phyloP scores from a whole-genome alignment of 495 filamentous ascomycete genomes.

The Hypoxylon trugodes region DNA sequence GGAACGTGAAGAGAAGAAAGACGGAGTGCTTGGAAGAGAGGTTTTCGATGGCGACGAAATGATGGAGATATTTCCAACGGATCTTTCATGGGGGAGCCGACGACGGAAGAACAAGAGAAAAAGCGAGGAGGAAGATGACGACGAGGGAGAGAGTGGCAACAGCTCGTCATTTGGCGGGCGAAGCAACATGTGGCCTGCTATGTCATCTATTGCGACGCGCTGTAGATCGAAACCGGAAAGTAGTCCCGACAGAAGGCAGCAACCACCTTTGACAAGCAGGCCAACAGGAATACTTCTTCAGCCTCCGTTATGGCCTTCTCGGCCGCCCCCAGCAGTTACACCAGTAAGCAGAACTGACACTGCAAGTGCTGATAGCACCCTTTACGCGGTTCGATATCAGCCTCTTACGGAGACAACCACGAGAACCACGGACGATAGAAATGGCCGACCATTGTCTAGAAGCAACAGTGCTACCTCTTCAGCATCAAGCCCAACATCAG shows the following conservation, averaged over 20 bases:
- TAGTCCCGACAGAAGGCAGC: constrained; percentile 35
- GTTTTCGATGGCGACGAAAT: constrained; percentile 98
- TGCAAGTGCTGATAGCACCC: constrained; percentile 73
- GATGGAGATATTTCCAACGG: constrained; percentile 73
- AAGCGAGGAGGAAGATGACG: constrained; percentile 41
- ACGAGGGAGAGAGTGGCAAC: constrained; percentile 32
- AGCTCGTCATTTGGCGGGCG: constrained; percentile 37
- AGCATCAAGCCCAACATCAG: constrained; percentile 36
- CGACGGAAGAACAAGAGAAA: constrained; percentile 46
- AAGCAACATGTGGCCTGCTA: constrained; percentile 56
- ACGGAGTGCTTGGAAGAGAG: constrained; percentile 92
- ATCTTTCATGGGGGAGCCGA: constrained; percentile 48
- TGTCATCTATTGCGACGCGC: constrained; percentile 52
- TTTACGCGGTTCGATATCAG: constrained; percentile 85
- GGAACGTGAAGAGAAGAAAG: constrained; percentile 94
- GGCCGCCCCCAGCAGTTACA: constrained; percentile 70
- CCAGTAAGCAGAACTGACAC: constrained; percentile 82
- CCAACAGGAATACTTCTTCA: constrained; percentile 44
- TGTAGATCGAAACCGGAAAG: constrained; percentile 48
- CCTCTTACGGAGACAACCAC: constrained; percentile 73
- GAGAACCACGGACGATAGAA: constrained; percentile 54
- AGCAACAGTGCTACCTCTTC: constrained; percentile 44
- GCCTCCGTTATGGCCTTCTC: constrained; percentile 63
- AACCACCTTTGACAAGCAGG: constrained; percentile 41
- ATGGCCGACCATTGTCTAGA: constrained; percentile 39